Conservation (phyloP, 805 yeast species). For the Teunomyces lycoperdinae region DNA sequence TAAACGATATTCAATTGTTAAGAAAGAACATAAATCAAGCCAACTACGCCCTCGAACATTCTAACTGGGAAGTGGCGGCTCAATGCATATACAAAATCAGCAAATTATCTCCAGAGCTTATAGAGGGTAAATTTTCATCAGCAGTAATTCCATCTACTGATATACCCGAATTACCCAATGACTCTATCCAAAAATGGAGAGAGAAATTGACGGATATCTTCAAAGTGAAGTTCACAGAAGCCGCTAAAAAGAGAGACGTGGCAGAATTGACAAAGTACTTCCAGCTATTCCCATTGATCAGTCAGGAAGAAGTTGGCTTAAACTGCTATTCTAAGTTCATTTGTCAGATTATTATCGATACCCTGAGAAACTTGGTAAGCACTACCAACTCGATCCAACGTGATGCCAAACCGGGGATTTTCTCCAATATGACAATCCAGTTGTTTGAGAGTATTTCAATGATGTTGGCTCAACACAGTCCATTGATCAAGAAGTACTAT, state of each 20-base stretch:
- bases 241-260: slow-evolving; percentile 65
- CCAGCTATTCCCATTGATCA: slow-evolving; percentile 83
- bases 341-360: slow-evolving; percentile 77
- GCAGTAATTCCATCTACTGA: slow-evolving; percentile 84
- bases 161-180: slow-evolving; percentile 73
- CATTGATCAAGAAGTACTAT: slow-evolving; percentile 70
- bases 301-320: slow-evolving; percentile 67
- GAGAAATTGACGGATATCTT: slow-evolving; percentile 57
- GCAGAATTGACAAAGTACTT: slow-evolving; percentile 73
- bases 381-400: slow-evolving; percentile 23
- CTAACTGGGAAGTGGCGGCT: slow-evolving; percentile 80
- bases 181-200: slow-evolving; percentile 56
- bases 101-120: slow-evolving; percentile 51
- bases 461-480: slow-evolving; percentile 83
- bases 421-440: slow-evolving; percentile 58
- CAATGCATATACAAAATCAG: slow-evolving; percentile 48
- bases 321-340: slow-evolving; percentile 82
- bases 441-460: slow-evolving; percentile 81
- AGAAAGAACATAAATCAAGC: slow-evolving; percentile 65
- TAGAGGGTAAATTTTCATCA: slow-evolving; percentile 66
- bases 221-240: slow-evolving; percentile 60
- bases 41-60: slow-evolving; percentile 61
- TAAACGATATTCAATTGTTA: slow-evolving; percentile 60
- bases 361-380: slow-evolving; percentile 65
- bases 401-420: slow-evolving; percentile 45